Conservation (phyloP, 2,329 filamentous ascomycete genomes). For the Aspergillus udagawae region DNA sequence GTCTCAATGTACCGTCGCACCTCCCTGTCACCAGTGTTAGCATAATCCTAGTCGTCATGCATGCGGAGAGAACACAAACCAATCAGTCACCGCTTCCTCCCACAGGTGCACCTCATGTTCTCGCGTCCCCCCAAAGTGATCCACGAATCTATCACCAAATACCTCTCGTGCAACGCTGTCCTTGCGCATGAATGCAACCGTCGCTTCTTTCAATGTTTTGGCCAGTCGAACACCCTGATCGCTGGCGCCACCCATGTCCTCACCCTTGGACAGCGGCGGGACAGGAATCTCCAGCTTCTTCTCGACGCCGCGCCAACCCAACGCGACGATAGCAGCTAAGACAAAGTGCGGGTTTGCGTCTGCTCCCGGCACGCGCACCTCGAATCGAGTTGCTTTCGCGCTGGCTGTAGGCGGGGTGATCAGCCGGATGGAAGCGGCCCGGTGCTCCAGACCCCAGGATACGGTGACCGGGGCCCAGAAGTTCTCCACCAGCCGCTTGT, state of each 20-base stretch:
- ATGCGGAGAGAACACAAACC: conserved; percentile 55
- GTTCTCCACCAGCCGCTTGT: conserved; percentile 97
- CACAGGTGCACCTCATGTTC: conserved; percentile 87
- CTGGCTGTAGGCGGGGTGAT: conserved; percentile 86
- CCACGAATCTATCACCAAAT: conserved; percentile 91
- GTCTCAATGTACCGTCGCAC: conserved; percentile 74
- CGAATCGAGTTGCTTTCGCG: conserved; percentile 81
- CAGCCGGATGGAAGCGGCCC: conserved; percentile 82
- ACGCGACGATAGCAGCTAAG: conserved; percentile 76
- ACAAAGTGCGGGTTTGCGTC: conserved; percentile 88
- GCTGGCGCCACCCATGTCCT: conserved; percentile 68
- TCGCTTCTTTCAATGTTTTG: conserved; percentile 81
- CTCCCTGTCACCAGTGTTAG: conserved; percentile 53
- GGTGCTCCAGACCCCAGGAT: conserved; percentile 94
- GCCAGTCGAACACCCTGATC: conserved; percentile 77
- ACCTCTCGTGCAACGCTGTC: conserved; percentile 89
- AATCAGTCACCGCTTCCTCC: conserved; percentile 96
- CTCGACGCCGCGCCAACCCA: conserved; percentile 88
- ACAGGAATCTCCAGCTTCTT: conserved; percentile 82
- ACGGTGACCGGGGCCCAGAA: conserved; percentile 99
- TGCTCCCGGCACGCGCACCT: conserved; percentile 89
- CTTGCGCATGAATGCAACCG: conserved; percentile 67
- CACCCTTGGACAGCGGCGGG: conserved; percentile 77
- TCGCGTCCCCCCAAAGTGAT: conserved; percentile 88
- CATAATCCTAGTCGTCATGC: conserved; percentile 1